Base-by-base conservation (phyloP, 352 stramenopile species). In the Pythium brassicae region DNA sequence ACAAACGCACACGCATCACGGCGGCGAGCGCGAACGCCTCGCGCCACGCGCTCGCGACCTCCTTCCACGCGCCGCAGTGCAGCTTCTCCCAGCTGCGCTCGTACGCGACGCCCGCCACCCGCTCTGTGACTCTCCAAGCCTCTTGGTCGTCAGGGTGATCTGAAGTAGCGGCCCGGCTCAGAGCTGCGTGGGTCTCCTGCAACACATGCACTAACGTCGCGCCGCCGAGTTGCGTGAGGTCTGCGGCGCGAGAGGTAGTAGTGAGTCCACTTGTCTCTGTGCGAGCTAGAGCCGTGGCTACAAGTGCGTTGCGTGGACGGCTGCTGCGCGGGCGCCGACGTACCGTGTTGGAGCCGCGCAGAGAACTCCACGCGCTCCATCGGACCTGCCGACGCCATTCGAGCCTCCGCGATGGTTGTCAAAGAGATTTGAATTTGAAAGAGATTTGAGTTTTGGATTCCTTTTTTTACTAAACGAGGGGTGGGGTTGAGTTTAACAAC, bases 51-150 rank as follows among this genome's bases (percentile, higher is more conserved):
- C 59, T 42, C 10, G 62, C 52, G 10, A 94, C 62, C 39, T 62
- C 65, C 52, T 89, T 88, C 83, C 83, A 94, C 56, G 62, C 76
- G 4, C 78, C 83, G 44, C 75, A 84, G 64, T 94, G 83, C 46
- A 94, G 59, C 12, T 72, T 69, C 58, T 94, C 81, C 81, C 81
- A 94, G 53, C 72, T 73, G 29, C 76, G 76, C 26, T 80, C 72
- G 63, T 88, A 87, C 6, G 71, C 77, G 8, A 72, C 68, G 0
- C 47, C 53, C 3, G 66, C 63, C 14, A 74, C 47, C 9, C 8
- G 10, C 35, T 51, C 59, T 2, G 50, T 37, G 3, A 9, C 26
- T 6, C 35, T 35, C 59, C 59, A 65, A 12, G 26, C 50, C 6
- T 3, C 51, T 26, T 39, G 23, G 3, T n/a, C 17, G 12, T 35